Evolutionary conservation across 106 monocot species (phyloP).

Genomic region (Hemerocallis citrina): DNA sequence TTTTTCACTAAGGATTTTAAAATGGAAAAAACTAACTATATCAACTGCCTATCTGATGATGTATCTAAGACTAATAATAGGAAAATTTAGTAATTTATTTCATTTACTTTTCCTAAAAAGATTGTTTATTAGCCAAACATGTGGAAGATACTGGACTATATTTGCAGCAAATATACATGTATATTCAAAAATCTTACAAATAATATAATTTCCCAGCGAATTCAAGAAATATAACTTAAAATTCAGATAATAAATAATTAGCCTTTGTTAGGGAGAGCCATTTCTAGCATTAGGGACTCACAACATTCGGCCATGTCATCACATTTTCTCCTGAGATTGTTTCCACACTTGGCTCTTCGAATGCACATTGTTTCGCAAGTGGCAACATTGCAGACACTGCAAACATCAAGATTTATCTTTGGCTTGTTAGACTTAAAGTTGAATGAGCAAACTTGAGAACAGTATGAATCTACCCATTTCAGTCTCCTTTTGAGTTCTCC

Average conservation of each 20-base stretch:
- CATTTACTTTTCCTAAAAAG: neutral
- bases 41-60: neutral
- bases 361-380: slow-evolving; percentile 95
- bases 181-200: neutral
- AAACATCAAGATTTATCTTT: slow-evolving; percentile 1
- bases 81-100: neutral
- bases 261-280: too few relatives aligned
- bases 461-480: neutral
- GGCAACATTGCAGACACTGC: slow-evolving; percentile 93
- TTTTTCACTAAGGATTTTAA: too few relatives aligned
- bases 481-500: too few relatives aligned
- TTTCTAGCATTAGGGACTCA: slow-evolving; percentile 16
- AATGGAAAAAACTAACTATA: neutral
- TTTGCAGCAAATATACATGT: neutral
- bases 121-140: neutral
- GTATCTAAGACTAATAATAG: neutral
- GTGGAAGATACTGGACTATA: neutral
- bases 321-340: slow-evolving; percentile 92
- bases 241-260: too few relatives aligned
- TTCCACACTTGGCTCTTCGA: slow-evolving; percentile 88
- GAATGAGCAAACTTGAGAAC: neutral
- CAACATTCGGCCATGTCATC: slow-evolving; percentile 94
- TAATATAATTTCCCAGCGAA: neutral
- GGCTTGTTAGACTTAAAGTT: slow-evolving; percentile 2
- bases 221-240: neutral